Conservation (phyloP, 192 early-diverging fungal genomes). For the Coemansia sp. region DNA sequence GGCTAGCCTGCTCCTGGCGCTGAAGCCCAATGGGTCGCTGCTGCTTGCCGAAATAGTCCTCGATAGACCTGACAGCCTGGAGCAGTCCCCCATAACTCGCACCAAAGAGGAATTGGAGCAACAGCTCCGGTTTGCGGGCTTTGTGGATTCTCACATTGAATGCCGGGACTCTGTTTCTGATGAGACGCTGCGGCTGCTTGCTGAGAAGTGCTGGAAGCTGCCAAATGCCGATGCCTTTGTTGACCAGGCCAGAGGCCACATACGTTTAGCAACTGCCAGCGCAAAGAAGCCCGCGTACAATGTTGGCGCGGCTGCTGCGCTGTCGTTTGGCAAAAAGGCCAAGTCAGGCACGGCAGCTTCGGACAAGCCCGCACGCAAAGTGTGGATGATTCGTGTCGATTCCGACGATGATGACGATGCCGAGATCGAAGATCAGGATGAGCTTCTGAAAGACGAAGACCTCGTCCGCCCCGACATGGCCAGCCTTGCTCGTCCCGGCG, state of each 20-base stretch:
- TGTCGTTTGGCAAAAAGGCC: conserved; percentile 79
- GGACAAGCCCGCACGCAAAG: conserved; percentile 43
- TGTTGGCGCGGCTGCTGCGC: conserved; percentile 76
- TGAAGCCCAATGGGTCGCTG: conserved; percentile 68
- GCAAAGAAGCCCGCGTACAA: conserved; percentile 83
- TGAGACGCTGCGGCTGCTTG: conserved; percentile 45
- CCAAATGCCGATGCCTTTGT: conserved; percentile 45
- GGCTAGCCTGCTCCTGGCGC: conserved; percentile 58
- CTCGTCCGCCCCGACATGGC: conserved; percentile 66
- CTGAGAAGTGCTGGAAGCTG: conserved; percentile 60
- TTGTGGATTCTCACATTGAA: conserved; percentile 63
- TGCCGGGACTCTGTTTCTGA: conserved; percentile 43
- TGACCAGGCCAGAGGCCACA: conserved; percentile 48
- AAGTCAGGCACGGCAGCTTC: conserved; percentile 23
- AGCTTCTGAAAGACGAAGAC: conserved; percentile 80
- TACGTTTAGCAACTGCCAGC: conserved; percentile 23
- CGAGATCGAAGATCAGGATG: conserved; percentile 85
- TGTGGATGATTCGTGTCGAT: conserved; percentile 73
- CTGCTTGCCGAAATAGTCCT: conserved; percentile 68
- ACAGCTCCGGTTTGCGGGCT: conserved; percentile 79
- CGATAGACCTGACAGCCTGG: conserved; percentile 36
- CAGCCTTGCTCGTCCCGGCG: conserved; percentile 64
- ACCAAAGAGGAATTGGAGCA: conserved; percentile 62
- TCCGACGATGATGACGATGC: conserved; percentile 67
- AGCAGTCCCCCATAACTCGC: conserved; percentile 55